Percentiles rank a stretch among this genome's conserved stretches.
These are phyloP conservation scores for Rhododendron mucronatum DNA, from an alignment of 148 eudicot genomes.

Conservation along the genomic window DNA sequence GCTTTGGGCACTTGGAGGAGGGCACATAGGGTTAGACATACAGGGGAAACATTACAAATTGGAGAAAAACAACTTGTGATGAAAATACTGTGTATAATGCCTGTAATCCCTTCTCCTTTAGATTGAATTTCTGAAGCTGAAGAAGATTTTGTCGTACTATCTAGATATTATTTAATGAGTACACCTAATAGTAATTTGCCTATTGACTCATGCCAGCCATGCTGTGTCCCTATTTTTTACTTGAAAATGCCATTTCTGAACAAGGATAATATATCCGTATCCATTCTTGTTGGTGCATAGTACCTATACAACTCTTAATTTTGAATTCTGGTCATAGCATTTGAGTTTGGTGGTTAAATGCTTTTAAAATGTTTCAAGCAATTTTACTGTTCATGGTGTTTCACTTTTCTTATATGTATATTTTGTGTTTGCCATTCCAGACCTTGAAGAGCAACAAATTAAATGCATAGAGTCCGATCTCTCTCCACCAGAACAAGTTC, in stretches of 20 bases:
- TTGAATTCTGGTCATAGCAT: background rate
- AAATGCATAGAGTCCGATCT: slow-evolving; percentile 35
- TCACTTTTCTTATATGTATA: background rate
- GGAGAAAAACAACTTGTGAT: background rate
- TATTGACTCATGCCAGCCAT: background rate
- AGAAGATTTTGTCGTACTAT: background rate
- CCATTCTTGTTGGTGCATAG: background rate
- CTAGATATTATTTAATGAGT: background rate
- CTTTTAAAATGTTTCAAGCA: background rate
- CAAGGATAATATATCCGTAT: background rate
- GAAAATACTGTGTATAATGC: background rate
- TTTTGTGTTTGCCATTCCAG: slow-evolving; percentile 29
- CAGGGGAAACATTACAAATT: background rate
- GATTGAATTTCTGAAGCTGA: background rate
- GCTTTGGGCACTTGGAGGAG: background rate
- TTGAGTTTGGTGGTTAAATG: background rate
- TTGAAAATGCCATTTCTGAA: background rate
- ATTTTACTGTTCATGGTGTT: background rate
- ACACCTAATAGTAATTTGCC: background rate
- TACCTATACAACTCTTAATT: background rate
- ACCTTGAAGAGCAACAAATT: slow-evolving; percentile 36
- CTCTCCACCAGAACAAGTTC: slow-evolving; percentile 52
- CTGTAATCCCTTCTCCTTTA: background rate
- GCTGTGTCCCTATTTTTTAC: background rate
- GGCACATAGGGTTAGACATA: background rate